Conservation (phyloP, 495 filamentous ascomycete genomes). For the Cryomyces minteri region DNA sequence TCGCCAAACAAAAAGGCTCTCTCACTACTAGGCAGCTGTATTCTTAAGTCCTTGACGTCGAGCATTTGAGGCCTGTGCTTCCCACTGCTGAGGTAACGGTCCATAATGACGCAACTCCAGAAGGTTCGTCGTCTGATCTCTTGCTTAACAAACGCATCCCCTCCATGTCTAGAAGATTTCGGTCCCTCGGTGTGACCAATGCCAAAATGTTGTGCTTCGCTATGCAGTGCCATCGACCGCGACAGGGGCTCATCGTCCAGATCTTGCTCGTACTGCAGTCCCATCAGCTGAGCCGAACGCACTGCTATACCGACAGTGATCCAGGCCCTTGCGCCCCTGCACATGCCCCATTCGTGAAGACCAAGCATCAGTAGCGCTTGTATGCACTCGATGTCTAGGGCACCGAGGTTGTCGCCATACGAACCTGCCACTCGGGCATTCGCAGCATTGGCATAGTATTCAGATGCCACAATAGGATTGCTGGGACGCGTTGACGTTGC, state of each 20-base stretch:
- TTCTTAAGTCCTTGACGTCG: conserved; percentile 42
- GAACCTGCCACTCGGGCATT: conserved; percentile 42
- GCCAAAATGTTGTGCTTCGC: conserved; percentile 28
- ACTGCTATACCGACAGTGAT: conserved; percentile 63
- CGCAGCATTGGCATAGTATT: conserved; percentile 60
- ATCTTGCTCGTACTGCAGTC: conserved; percentile 44
- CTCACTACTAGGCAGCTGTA: conserved; percentile 50
- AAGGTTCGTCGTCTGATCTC: conserved; percentile 69
- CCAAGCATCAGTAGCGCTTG: conserved; percentile 70
- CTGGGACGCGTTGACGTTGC: conserved; percentile 26
- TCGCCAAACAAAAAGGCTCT: conserved; percentile 47
- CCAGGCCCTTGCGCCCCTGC: conserved; percentile 58
- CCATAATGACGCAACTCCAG: conserved; percentile 72
- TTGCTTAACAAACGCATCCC: conserved; percentile 38
- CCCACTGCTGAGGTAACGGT: conserved; percentile 60
- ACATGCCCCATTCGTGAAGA: conserved; percentile 72
- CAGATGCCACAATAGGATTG: conserved; percentile 50
- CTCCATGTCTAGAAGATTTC: conserved; percentile 3
- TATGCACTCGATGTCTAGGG: conserved; percentile 45
- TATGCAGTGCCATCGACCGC: conserved; percentile 22
- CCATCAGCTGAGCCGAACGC: conserved; percentile 51
- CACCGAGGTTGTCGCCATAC: conserved; percentile 32
- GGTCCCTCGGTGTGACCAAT: background rate
- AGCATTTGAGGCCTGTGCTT: conserved; percentile 56
- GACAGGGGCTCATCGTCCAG: conserved; percentile 28